These are phyloP conservation scores for Begonia fuchsioides DNA, from an alignment of 306 rosid species.

Conservation along the genomic window DNA sequence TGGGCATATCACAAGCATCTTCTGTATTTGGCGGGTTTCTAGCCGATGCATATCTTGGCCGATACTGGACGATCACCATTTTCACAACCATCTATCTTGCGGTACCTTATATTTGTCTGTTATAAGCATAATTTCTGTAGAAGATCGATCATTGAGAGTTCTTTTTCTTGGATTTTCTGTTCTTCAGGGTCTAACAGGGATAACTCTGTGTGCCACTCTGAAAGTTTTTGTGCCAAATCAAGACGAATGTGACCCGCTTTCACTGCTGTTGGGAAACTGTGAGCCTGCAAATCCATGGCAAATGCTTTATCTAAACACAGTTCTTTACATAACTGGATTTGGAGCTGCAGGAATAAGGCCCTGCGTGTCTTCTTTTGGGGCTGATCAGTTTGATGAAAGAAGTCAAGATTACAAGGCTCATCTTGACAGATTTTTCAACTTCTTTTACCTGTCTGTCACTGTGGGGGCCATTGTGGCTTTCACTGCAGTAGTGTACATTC, in stretches of 20 bases:
- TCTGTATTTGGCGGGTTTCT: conserved; percentile 86
- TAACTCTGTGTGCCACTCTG: conserved; percentile 60
- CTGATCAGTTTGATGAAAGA: conserved; percentile 79
- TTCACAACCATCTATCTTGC: conserved; percentile 77
- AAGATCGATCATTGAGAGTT: no score
- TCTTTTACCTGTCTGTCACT: conserved; percentile 78
- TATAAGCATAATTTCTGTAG: background rate
- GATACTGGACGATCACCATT: conserved; percentile 91
- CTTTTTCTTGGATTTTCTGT: background rate
- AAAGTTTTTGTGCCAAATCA: conserved; percentile 48
- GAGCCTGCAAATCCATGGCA: conserved; percentile 74
- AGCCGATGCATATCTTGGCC: conserved; percentile 88
- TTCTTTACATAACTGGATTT: conserved; percentile 62
- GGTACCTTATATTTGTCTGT: conserved; percentile 20
- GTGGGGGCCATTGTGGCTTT: conserved; percentile 83
- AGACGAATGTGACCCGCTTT: conserved; percentile 34
- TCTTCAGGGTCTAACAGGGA: conserved; percentile 64
- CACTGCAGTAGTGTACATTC: conserved; percentile 76
- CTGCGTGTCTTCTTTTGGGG: conserved; percentile 85
- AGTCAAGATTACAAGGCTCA: conserved; percentile 58
- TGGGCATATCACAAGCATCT: conserved; percentile 88
- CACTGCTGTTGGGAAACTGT: conserved; percentile 53
- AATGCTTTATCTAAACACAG: conserved; percentile 55
- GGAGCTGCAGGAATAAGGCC: conserved; percentile 99
- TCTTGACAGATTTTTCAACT: conserved; percentile 76